Conservation (phyloP, 1,139 yeast species). For the Candida dubliniensis region DNA sequence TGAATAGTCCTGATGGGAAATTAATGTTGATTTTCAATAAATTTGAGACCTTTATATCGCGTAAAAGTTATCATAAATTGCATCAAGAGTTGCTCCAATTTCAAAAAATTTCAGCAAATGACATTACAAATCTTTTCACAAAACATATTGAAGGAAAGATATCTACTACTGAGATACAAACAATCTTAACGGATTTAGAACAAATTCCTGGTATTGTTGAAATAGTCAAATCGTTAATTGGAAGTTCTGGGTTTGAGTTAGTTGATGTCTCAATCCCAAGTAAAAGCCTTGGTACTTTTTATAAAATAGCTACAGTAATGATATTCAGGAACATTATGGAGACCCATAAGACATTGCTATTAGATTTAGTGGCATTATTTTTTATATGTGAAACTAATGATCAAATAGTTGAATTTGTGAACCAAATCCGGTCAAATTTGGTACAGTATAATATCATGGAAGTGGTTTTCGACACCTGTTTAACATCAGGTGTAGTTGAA, state of each 20-base stretch:
- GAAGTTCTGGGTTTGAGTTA: constrained; percentile 13
- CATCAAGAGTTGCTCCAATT: constrained; percentile 17
- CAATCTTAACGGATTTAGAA: constrained; percentile 23
- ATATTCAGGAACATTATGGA: constrained; percentile 29
- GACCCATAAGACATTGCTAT: constrained; percentile 26
- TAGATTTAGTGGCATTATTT: constrained; percentile 28
- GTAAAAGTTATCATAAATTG: constrained; percentile 27
- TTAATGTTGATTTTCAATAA: constrained; percentile 24
- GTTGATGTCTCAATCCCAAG: constrained; percentile 6
- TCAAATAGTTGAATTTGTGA: constrained; percentile 27
- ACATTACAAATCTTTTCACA: constrained; percentile 23
- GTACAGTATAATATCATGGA: constrained; percentile 24
- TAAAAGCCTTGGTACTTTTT: constrained; percentile 19
- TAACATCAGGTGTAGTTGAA: constrained; percentile 17
- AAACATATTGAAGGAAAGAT: constrained; percentile 24
- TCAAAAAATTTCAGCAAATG: constrained; percentile 4
- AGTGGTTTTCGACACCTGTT: constrained; percentile 30
- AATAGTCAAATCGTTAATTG: constrained; percentile 26
- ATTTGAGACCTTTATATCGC: constrained; percentile 26
- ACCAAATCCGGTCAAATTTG: constrained; percentile 26
- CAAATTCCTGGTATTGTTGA: constrained; percentile 27
- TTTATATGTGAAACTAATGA: constrained; percentile 34
- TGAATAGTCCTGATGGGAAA: constrained; percentile 18
- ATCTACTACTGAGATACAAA: constrained; percentile 22
- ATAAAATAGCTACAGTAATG: constrained; percentile 23